These are phyloP conservation scores for Candida alai DNA, from an alignment of 805 yeast species.

Conservation along the genomic window DNA sequence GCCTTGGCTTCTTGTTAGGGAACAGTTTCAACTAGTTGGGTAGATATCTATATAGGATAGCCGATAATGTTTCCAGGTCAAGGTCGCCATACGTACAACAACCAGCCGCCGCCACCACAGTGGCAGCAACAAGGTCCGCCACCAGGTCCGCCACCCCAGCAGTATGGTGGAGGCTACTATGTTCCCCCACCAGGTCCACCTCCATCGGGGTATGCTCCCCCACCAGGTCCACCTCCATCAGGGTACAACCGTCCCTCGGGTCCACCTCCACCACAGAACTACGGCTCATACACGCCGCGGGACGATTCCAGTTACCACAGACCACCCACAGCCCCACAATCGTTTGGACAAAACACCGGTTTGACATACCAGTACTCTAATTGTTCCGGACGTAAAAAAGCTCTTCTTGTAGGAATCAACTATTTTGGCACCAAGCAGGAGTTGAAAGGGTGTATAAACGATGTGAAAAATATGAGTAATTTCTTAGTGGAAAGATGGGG, in stretches of 20 bases:
- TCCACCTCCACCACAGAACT: conserved; percentile 10
- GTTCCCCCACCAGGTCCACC: conserved; percentile 12
- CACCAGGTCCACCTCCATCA: conserved; percentile 4
- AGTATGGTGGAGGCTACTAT: conserved; percentile 13
- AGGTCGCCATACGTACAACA: conserved; percentile 10
- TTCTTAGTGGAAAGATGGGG: conserved; percentile 29
- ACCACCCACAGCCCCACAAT: conserved; percentile 33
- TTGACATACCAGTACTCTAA: conserved; percentile 38
- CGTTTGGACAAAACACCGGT: conserved; percentile 31
- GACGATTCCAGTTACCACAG: conserved; percentile 10
- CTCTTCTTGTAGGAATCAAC: conserved; percentile 35
- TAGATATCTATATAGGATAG: no score
- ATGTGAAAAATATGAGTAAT: conserved; percentile 34
- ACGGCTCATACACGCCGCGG: conserved; percentile 5
- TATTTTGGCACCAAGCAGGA: conserved; percentile 28
- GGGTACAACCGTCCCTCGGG: conserved; percentile 3
- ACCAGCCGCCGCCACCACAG: conserved; percentile 5
- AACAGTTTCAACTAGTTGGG: no score
- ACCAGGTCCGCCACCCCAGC: conserved; percentile 18
- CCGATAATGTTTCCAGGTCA: conserved; percentile 20
- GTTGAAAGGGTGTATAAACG: conserved; percentile 36
- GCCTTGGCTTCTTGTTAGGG: no score
- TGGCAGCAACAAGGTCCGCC: conserved; percentile 14
- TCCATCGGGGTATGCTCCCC: conserved; percentile 1
- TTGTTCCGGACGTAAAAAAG: conserved; percentile 35